Base-by-base conservation (phyloP, 768 basidiomycete genomes). In the Agrocybe pediades region DNA sequence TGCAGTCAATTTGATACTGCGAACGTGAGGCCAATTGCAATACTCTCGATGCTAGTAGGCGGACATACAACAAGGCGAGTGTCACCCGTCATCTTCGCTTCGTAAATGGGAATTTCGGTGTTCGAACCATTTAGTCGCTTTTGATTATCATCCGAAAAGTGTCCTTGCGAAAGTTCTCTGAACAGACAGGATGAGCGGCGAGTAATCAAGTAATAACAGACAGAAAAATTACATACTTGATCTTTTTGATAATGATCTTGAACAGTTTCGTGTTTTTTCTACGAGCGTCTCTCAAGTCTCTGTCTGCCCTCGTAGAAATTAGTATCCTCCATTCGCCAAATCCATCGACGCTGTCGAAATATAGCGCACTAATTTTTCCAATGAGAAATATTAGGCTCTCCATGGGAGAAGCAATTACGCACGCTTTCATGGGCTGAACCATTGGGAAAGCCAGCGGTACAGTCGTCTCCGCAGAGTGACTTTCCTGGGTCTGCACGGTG, bases 141-240 rank as follows among this genome's bases (percentile, higher is more conserved):
- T 58, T 88, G 85, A 56, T 88, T 89, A 52, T 85, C 82, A 9
- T 75, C 73, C 1, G 87, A 88, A 60, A 90, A 88, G 51, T 83
- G 79, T 0, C 87, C 88, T 2, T 79, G 76, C 0, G 88, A 90
- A 9, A 90, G 74, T 55, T 89, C 84, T 62, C 88, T 89, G 41
- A 19, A 11, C 1, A 21, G 21, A 7, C 20, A 16, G 17, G 16
- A 20, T 29, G 21, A 49, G 51, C 6, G 21, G 16, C 46, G 19
- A 20, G 17, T 21, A 20, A 27, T 3, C 9, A 21, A 2, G 26
- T 24, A 7, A 21, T n/a, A 23, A 15, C 21, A 44, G 36, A 19
- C 23, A 6, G 20, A 26, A 44, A 0, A 19, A 21, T 2, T 21
- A 61, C 76, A 23, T 45, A 86, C 88, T 75, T 82, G 62, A 90